These are phyloP conservation scores for Saposhnikovia divaricata DNA, from an alignment of 129 eudicot species.

Conservation along the genomic window DNA sequence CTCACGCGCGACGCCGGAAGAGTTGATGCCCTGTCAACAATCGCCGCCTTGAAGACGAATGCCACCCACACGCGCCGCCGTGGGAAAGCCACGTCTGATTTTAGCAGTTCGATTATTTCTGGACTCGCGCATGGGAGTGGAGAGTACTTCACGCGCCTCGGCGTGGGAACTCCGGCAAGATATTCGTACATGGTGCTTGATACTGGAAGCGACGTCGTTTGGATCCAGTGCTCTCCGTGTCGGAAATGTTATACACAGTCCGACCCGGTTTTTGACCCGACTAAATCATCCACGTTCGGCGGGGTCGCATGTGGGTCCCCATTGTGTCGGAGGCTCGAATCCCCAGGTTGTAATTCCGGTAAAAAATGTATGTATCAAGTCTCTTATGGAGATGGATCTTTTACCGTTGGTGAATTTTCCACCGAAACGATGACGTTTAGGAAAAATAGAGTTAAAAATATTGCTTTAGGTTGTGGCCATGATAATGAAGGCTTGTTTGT, in stretches of 20 bases:
- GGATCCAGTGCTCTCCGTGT: conserved; percentile 94
- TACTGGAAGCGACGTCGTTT: conserved; percentile 94
- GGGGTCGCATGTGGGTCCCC: conserved; percentile 57
- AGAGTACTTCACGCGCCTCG: conserved; percentile 95
- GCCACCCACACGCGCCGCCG: not conserved
- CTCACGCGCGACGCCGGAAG: conserved; percentile 56
- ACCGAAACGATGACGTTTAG: conserved; percentile 82
- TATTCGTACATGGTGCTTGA: conserved; percentile 85
- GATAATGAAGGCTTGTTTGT: conserved; percentile 79
- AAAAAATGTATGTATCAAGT: conserved; percentile 69
- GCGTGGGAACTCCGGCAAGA: conserved; percentile 64
- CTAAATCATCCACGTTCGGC: conserved; percentile 35
- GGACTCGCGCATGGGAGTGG: conserved; percentile 90
- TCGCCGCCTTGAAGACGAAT: conserved; percentile 6
- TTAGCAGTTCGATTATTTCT: conserved; percentile 73
- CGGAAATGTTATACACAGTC: conserved; percentile 70
- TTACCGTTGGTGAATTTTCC: conserved; percentile 79
- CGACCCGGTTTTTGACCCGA: conserved; percentile 75
- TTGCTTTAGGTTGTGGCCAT: conserved; percentile 86
- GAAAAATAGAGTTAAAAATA: conserved; percentile 27
- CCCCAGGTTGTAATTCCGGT: conserved; percentile 56
- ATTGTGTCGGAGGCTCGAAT: conserved; percentile 58
- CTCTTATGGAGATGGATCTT: conserved; percentile 93
- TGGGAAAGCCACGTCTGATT: conserved; percentile 6
- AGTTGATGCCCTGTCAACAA: conserved; percentile 28